These are phyloP conservation scores for Pseudocercospora vitis DNA, from an alignment of 2,329 filamentous ascomycete genomes.

Conservation along the genomic window DNA sequence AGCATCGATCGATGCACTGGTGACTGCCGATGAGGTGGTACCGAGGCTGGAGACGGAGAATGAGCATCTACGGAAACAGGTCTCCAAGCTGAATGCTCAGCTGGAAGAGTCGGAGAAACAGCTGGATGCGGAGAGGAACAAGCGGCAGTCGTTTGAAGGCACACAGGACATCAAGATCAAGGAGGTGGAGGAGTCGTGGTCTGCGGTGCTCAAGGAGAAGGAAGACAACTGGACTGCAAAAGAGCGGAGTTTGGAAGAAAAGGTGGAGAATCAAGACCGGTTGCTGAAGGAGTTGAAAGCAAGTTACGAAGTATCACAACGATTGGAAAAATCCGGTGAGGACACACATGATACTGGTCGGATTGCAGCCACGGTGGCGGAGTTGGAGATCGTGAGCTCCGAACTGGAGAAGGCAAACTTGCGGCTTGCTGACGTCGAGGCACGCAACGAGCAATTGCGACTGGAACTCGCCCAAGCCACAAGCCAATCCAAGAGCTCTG, in stretches of 20 bases:
- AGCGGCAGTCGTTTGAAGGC: slow-evolving; percentile 73
- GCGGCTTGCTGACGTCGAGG: slow-evolving; percentile 85
- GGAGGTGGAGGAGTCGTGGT: slow-evolving; percentile 88
- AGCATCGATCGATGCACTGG: slow-evolving; percentile 90
- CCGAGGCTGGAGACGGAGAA: slow-evolving; percentile 90
- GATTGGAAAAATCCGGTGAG: slow-evolving; percentile 70
- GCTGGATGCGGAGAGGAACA: slow-evolving; percentile 73
- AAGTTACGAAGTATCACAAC: slow-evolving; percentile 92
- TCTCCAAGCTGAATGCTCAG: slow-evolving; percentile 72
- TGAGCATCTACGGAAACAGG: slow-evolving; percentile 75
- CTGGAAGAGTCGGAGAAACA: slow-evolving; percentile 79
- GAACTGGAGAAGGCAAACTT: slow-evolving; percentile 88
- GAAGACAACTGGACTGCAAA: slow-evolving; percentile 95
- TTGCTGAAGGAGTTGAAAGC: slow-evolving; percentile 93
- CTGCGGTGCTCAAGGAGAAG: slow-evolving; percentile 86
- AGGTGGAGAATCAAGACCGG: slow-evolving; percentile 89
- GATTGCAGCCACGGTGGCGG: slow-evolving; percentile 75
- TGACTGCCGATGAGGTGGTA: slow-evolving; percentile 86
- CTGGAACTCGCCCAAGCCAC: slow-evolving; percentile 87
- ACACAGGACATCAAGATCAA: slow-evolving; percentile 77
- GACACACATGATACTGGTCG: slow-evolving; percentile 57
- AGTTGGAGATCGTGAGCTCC: slow-evolving; percentile 88
- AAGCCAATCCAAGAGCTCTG: slow-evolving; percentile 63
- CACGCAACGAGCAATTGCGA: slow-evolving; percentile 88
- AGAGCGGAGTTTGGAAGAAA: slow-evolving; percentile 87